phyloP scores from a whole-genome alignment of 352 stramenopile genomes.

The Phytophthora ramorum region DNA sequence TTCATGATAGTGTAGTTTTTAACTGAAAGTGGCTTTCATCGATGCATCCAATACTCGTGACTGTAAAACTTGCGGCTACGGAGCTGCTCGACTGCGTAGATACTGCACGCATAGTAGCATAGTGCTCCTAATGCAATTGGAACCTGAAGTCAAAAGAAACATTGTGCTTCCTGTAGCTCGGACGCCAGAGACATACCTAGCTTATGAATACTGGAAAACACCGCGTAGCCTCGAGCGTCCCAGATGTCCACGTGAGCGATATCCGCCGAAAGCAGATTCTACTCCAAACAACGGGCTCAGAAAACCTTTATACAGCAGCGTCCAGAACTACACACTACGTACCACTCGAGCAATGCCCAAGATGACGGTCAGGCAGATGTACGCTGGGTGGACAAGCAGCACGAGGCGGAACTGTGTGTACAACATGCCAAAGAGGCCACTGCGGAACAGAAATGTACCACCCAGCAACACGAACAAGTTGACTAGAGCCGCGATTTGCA shows the following conservation, averaged over 20 bases:
- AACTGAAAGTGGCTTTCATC: slow-evolving; percentile 13
- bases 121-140: slow-evolving; percentile 42
- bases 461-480: slow-evolving; percentile 67
- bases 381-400: slow-evolving; percentile 53
- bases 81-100: slow-evolving; percentile 58
- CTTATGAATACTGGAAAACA: slow-evolving; percentile 63
- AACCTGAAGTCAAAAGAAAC: too few relatives aligned
- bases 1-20: not conserved
- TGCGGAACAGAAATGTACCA: slow-evolving; percentile 77
- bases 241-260: slow-evolving; percentile 47
- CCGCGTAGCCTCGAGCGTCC: slow-evolving; percentile 47
- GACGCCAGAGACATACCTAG: slow-evolving; percentile 36
- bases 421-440: slow-evolving; percentile 66
- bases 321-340: not conserved
- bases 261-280: slow-evolving; percentile 46
- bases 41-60: slow-evolving; percentile 56
- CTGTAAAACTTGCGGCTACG: slow-evolving; percentile 62
- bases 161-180: not conserved
- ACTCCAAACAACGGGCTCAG: slow-evolving; percentile 5
- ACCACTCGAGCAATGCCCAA: slow-evolving; percentile 51
- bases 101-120: slow-evolving; percentile 58
- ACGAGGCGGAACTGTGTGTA: slow-evolving; percentile 60
- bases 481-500: slow-evolving; percentile 67
- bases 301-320: not conserved
- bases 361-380: slow-evolving; percentile 60